phyloP scores from a whole-genome alignment of 106 monocot genomes.

The Phalaenopsis equestris region DNA sequence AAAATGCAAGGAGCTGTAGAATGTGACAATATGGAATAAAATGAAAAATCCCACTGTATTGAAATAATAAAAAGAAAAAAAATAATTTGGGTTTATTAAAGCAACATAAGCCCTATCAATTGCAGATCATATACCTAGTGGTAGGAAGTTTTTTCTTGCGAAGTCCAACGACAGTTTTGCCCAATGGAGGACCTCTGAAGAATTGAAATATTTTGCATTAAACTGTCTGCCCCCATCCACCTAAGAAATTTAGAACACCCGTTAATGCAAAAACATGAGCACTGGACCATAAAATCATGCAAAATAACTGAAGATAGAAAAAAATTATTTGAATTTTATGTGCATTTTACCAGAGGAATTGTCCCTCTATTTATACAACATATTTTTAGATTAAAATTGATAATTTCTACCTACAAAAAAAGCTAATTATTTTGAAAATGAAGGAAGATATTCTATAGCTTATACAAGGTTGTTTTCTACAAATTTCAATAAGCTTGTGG shows the following conservation, averaged over 20 bases:
- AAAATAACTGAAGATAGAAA: background rate
- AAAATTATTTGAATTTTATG: too few relatives aligned
- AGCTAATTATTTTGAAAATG: too few relatives aligned
- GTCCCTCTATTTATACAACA: too few relatives aligned
- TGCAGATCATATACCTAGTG: constrained; percentile 25
- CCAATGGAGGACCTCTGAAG: constrained; percentile 11
- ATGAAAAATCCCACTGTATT: background rate
- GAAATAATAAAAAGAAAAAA: background rate
- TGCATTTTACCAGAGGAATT: too few relatives aligned
- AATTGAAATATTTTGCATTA: constrained; percentile 6
- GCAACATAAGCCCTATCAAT: background rate
- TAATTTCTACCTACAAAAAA: too few relatives aligned
- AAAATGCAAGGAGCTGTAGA: background rate
- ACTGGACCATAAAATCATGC: background rate
- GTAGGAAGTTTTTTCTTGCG: constrained; percentile 40
- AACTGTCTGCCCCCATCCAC: constrained; percentile 17
- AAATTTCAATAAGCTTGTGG: too few relatives aligned
- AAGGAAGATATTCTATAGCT: too few relatives aligned
- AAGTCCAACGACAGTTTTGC: constrained; percentile 20
- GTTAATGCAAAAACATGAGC: background rate
- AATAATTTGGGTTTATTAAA: background rate
- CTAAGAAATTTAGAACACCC: constrained; percentile 14
- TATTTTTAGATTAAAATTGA: too few relatives aligned
- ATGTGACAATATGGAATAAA: background rate
- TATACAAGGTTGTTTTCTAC: too few relatives aligned